Evolutionary conservation across 352 stramenopile species (phyloP), one percentile per base, ranked within the genome.

Genomic region (Globisporangium mamillatum): DNA sequence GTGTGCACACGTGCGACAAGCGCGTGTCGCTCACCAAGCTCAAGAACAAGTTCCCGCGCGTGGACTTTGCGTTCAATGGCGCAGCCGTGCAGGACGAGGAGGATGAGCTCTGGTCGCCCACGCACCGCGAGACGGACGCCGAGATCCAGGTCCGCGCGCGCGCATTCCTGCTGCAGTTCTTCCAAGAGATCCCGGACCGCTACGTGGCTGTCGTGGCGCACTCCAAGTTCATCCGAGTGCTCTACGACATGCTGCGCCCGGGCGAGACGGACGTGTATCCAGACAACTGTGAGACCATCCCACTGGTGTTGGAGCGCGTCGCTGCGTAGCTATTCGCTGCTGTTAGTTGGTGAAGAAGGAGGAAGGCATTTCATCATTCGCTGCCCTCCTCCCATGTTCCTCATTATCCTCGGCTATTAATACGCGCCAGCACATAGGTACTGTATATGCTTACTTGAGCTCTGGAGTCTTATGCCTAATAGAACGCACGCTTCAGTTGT

Each of bases 1-100:
- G 82, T 8, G 77, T 84, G 38, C 78, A 92, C 69, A 90, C 80
- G 29, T 93, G 82, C 60, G 82, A 93, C 71, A 88, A 91, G 59
- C 76, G 85, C 12, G 73, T 77, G 8, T 60, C 81, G 18, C 71
- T 84, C 44, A 64, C 73, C 4, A 67, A 84, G 67, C 66, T 93
- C 29, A 71, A 69, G 56, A 54, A 34, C 44, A 83, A 86, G 70
- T 92, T 92, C 63, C 76, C 83, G 2, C 64, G 69, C 12, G 82
- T 93, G n/a, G 78, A 93, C 67, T 91, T 92, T 36, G 53, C 57
- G 18, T 63, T 62, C 34, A 52, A 57, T 2, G 38, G 41, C 3
- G 80, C 77, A 41, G 72, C 67, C 44, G 78, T 92, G 46, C 63
- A 63, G 52, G 74, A 86, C 64, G 79, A 92, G 24, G 54, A 80